Conservation (phyloP, 1,139 yeast species). For the Yamadazyma conglobata region DNA sequence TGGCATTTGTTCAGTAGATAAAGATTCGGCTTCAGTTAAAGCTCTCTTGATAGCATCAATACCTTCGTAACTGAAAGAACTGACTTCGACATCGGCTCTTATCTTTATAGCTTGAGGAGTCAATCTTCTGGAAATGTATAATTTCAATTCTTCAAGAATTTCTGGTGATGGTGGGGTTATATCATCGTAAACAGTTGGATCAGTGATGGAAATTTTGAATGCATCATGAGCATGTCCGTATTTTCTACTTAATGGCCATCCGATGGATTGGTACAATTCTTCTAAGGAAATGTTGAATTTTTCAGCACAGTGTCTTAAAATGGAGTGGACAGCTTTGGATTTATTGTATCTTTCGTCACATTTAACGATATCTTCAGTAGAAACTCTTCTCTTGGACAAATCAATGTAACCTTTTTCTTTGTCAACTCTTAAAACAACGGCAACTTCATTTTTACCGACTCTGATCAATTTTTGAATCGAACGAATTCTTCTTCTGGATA, state of each 20-base stretch:
- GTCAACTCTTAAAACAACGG: slow-evolving; percentile 97
- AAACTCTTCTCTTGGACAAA: slow-evolving; percentile 94
- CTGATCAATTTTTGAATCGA: slow-evolving; percentile 95
- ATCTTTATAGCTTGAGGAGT: slow-evolving; percentile 98
- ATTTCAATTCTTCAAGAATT: slow-evolving; percentile 74
- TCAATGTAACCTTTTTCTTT: slow-evolving; percentile 98
- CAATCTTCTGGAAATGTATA: slow-evolving; percentile 85
- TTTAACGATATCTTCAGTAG: slow-evolving; percentile 95
- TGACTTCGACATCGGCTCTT: slow-evolving; percentile 96
- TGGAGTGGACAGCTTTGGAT: slow-evolving; percentile 96
- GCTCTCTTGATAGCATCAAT: slow-evolving; percentile 95
- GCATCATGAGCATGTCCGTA: slow-evolving; percentile 98
- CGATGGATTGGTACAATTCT: slow-evolving; percentile 78
- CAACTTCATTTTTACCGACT: slow-evolving; percentile 98
- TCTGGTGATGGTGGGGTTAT: slow-evolving; percentile 70
- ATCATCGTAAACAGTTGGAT: slow-evolving; percentile 82
- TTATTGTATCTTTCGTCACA: slow-evolving; percentile 98
- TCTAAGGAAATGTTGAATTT: slow-evolving; percentile 88
- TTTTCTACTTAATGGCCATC: slow-evolving; percentile 96
- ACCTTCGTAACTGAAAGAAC: slow-evolving; percentile 97
- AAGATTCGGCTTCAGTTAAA: slow-evolving; percentile 77
- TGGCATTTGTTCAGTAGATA: slow-evolving; percentile 78
- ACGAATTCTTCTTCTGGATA: slow-evolving; percentile 97
- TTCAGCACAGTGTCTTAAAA: slow-evolving; percentile 97
- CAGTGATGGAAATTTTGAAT: slow-evolving; percentile 92